Base-by-base conservation (phyloP, 768 basidiomycete species). In the Filobasidium wieringae region DNA sequence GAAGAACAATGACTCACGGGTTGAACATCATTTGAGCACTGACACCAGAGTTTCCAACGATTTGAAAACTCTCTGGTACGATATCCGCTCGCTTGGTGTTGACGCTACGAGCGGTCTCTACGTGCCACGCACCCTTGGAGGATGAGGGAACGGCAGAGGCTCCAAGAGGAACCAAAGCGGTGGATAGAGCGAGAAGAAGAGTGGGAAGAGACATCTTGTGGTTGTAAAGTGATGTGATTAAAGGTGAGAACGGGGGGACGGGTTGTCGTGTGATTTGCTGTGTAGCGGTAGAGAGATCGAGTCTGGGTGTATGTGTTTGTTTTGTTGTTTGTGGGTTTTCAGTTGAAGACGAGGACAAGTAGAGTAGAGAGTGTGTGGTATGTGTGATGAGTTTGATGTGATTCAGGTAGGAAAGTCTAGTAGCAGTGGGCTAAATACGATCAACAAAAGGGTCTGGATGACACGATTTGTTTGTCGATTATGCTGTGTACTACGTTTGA, bases 11-110 rank as follows among this genome's bases (percentile, higher is more conserved):
- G 9, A 71, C 43, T 47, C 43, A 47, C 43, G 56, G 56, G 36
- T 57, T 57, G 66, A 68, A 66, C 58, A 73, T 70, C 70, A 71
- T 71, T 54, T 73, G 72, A 17, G 72, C 72, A 52, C 58, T 61
- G 57, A 73, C 68, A 58, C 70, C 70, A 32, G 67, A 63, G 56
- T 71, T 67, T 11, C 68, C 70, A 22, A 68, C 66, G 26, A 63
- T 57, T 56, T 67, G 53, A 51, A 68, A 73, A 3, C 47, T 57
- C 34, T 50, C 47, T n/a, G 56, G 56, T 29, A 49, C 51, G 43
- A 47, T 26, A 14, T 19, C 43, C 24, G n/a, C n/a, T n/a, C n/a
- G n/a, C n/a, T n/a, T n/a, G n/a, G n/a, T 47, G 43, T 47, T 47
- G 43, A 47, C 43, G 43, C 43, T 47, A 24, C n/a, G 36, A 37